Percentiles rank a stretch among this genome's conserved stretches.
These are phyloP conservation scores for Lentinula sp. DNA, from an alignment of 768 basidiomycete genomes.

Conservation along the genomic window DNA sequence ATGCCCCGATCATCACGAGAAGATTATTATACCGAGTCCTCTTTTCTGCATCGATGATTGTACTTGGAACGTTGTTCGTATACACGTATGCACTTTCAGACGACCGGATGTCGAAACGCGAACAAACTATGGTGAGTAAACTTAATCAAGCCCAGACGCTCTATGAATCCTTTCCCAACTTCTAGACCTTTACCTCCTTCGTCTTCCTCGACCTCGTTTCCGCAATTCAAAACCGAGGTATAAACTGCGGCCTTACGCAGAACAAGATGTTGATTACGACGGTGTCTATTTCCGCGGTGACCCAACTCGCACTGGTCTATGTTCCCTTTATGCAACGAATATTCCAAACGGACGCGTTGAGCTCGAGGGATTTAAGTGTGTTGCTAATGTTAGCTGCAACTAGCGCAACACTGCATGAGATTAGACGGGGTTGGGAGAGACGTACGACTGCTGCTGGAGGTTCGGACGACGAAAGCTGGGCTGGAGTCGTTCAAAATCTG, in stretches of 20 bases:
- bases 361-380: slow-evolving; percentile 58
- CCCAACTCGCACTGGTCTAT: slow-evolving; percentile 83
- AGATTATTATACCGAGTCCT: slow-evolving; percentile 72
- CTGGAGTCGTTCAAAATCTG: slow-evolving; percentile 42
- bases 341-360: slow-evolving; percentile 89
- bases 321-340: slow-evolving; percentile 85
- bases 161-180: slow-evolving; percentile 6
- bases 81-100: slow-evolving; percentile 82
- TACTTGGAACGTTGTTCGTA: slow-evolving; percentile 81
- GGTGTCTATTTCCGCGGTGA: slow-evolving; percentile 78
- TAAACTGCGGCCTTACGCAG: slow-evolving; percentile 75
- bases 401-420: slow-evolving; percentile 73
- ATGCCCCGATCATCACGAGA: slow-evolving; percentile 79
- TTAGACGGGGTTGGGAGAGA: slow-evolving; percentile 72
- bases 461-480: slow-evolving; percentile 45
- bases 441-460: slow-evolving; percentile 23
- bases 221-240: slow-evolving; percentile 89
- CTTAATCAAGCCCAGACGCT: background rate
- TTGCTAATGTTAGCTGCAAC: slow-evolving; percentile 61
- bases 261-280: slow-evolving; percentile 91
- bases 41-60: slow-evolving; percentile 93
- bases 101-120: slow-evolving; percentile 74
- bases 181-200: slow-evolving; percentile 92
- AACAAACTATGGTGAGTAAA: slow-evolving; percentile 88
- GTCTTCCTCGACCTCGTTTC: slow-evolving; percentile 96